Evolutionary conservation across 2,329 filamentous ascomycete species (phyloP).

Genomic region (Ceratocystis diversiconidia): DNA sequence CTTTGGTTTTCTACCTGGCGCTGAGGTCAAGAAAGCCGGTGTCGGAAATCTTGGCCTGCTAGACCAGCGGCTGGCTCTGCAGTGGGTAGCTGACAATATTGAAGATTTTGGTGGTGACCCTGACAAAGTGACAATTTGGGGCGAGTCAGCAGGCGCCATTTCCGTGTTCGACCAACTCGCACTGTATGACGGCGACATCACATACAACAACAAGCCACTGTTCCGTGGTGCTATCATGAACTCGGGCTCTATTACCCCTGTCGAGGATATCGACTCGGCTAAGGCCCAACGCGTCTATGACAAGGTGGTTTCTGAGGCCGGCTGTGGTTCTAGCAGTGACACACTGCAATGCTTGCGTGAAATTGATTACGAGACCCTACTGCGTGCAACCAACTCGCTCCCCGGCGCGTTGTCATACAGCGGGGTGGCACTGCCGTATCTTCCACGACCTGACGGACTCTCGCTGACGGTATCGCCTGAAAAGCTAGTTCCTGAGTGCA

Average conservation of each 20-base stretch:
- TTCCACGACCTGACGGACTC: conserved; percentile 46
- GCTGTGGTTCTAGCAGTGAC: conserved; percentile 38
- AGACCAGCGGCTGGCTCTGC: conserved; percentile 44
- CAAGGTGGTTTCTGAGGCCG: conserved; percentile 34
- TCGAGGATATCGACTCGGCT: conserved; percentile 37
- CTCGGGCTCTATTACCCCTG: conserved; percentile 37
- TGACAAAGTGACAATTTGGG: conserved; percentile 49
- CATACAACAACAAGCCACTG: conserved; percentile 47
- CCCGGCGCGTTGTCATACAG: conserved; percentile 42
- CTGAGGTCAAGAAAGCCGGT: conserved; percentile 40
- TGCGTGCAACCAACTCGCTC: conserved; percentile 44
- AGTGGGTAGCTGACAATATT: conserved; percentile 54
- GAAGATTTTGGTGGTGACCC: conserved; percentile 52
- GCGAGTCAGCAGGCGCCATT: conserved; percentile 44
- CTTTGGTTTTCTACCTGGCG: conserved; percentile 47
- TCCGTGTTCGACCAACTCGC: conserved; percentile 49
- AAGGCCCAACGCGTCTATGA: conserved; percentile 45
- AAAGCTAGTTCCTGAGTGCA: conserved; percentile 30
- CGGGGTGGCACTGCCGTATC: conserved; percentile 45
- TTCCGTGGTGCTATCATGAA: conserved; percentile 55
- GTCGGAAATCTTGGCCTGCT: conserved; percentile 44
- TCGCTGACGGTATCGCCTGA: conserved; percentile 41
- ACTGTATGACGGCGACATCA: conserved; percentile 46
- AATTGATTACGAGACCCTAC: conserved; percentile 35
- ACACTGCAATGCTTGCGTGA: conserved; percentile 41